These are phyloP conservation scores for Hypericum androsaemum DNA, from an alignment of 345 rosid genomes.

Conservation along the genomic window DNA sequence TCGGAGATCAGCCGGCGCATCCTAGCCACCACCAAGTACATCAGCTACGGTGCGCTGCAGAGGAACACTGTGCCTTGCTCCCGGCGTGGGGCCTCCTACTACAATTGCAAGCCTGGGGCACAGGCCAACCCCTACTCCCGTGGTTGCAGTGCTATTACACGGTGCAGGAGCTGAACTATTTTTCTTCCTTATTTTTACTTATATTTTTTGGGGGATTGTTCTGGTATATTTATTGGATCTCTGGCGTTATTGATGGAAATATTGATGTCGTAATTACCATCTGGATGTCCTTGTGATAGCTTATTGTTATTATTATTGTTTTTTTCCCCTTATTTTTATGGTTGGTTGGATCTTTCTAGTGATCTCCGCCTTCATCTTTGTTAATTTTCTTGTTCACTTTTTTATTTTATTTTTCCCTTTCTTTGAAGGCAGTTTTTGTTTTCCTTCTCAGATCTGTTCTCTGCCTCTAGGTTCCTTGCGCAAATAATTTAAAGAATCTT, in stretches of 20 bases:
- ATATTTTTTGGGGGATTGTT: background rate
- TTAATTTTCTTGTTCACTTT: background rate
- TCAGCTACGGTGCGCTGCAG: slow-evolving; percentile 17
- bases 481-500: background rate
- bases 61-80: slow-evolving; percentile 7
- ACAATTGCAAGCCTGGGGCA: background rate
- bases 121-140: slow-evolving; percentile 5
- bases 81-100: slow-evolving; percentile 3
- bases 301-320: background rate
- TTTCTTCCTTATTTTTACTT: background rate
- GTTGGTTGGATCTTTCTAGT: too few relatives aligned
- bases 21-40: slow-evolving; percentile 55
- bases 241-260: slow-evolving; percentile 1
- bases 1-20: slow-evolving; percentile 79
- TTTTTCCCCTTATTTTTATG: too few relatives aligned
- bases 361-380: background rate
- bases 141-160: slow-evolving; percentile 2
- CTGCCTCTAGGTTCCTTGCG: background rate
- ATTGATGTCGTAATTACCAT: background rate
- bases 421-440: too few relatives aligned
- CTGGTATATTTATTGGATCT: background rate
- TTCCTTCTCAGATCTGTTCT: background rate
- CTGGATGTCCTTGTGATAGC: background rate
- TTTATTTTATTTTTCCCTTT: slow-evolving; percentile 1
- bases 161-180: slow-evolving; percentile 1